Base-by-base conservation (phyloP, 2,329 filamentous ascomycete genomes). In the Xylariales sp. region DNA sequence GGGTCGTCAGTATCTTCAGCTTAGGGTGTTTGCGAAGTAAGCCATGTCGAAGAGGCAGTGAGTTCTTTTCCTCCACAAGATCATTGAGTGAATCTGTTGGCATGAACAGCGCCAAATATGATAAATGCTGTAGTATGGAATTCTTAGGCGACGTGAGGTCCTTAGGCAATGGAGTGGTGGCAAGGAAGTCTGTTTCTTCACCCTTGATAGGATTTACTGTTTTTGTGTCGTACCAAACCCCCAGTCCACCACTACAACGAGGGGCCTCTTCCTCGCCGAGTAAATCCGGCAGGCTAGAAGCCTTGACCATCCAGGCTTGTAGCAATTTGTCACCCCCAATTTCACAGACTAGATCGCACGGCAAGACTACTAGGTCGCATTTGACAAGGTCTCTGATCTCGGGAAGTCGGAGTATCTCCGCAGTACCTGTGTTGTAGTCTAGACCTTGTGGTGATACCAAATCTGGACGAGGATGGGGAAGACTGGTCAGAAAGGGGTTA, bases 261-360 rank as follows among this genome's bases (percentile, higher is more conserved):
- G 76, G 77, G 50, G 78, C 78, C 14, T 77, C 74, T 1, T 77
- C 80, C 7, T 81, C 80, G n/a, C 80, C 87, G 2, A 90, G 85
- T 14, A 86, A 84, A 81, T 83, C 89, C 73, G 80, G 86, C 79
- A 95, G 84, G 45, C 90, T 92, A 16, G 89, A 90, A 57, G 93
- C 89, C 73, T 92, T 89, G 36, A 94, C 89, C 91, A 97, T 94
- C 94, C 96, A 99, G 68, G 94, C 89, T 79, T 97, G 93, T 2
- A 97, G 82, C 28, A 98, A 84, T 69, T 90, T 89, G 74, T 94
- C 91, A 12, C 94, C 94, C 2, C 92, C 90, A 16, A 98, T 83
- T 76, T 97, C 94, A 78, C 94, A 97, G 46, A 99, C 90, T 6
- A 99, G 84, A 78, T 99, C 96, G 80, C 96, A 99, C 0, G 96